Conservation (phyloP, 768 basidiomycete species). For the Saitozyma sp. region DNA sequence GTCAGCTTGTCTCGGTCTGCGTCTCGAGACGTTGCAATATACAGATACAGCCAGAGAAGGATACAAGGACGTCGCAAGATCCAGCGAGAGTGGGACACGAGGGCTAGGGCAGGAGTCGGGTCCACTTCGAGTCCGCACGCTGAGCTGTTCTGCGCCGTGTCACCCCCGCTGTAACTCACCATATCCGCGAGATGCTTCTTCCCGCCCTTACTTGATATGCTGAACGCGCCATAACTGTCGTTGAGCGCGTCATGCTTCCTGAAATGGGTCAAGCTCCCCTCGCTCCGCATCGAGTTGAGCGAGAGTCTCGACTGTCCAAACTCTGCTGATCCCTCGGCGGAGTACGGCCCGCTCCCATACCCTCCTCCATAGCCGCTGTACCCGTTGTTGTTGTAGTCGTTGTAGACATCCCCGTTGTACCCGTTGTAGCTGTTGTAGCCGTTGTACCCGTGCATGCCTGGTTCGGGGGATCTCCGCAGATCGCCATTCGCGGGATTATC, state of each 20-base stretch:
- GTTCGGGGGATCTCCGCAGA: too few species aligned
- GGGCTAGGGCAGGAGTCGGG: too few species aligned
- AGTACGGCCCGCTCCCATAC: not conserved
- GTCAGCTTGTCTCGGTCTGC: not conserved
- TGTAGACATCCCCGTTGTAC: conserved; percentile 4
- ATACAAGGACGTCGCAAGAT: too few species aligned
- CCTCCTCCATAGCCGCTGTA: not conserved
- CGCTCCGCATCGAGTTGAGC: conserved; percentile 28
- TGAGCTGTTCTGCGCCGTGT: not conserved
- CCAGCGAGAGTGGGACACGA: too few species aligned
- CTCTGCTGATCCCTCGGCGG: conserved; percentile 20
- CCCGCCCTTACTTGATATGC: conserved; percentile 43
- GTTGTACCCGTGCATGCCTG: not conserved
- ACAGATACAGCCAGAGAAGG: too few species aligned
- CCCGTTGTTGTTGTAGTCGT: conserved; percentile 1
- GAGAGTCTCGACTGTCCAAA: conserved; percentile 30
- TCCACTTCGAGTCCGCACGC: not conserved
- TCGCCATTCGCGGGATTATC: conserved; percentile 2
- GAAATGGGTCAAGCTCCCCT: conserved; percentile 38
- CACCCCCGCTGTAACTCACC: conserved; percentile 24
- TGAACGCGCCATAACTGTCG: conserved; percentile 32
- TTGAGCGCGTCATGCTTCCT: conserved; percentile 31
- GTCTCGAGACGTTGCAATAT: not conserved
- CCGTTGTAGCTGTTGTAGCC: conserved; percentile 7
- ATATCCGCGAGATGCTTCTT: conserved; percentile 37